Conservation (phyloP, 2,329 filamentous ascomycete species). For the Biscogniauxia sp. region DNA sequence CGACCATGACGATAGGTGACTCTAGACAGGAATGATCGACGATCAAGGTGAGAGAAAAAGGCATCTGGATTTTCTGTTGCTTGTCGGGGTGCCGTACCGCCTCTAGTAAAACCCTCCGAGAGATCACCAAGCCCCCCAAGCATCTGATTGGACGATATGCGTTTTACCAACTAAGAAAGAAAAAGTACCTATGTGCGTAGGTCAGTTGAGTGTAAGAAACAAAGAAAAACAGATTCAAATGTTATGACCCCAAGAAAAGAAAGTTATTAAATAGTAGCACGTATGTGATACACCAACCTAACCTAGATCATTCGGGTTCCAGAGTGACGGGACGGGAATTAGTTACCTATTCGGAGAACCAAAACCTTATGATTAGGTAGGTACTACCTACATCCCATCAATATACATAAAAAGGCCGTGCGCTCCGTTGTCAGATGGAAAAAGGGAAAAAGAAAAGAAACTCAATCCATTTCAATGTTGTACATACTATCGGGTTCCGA, state of each 20-base stretch:
- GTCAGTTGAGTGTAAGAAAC: too few relatives aligned
- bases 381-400: too few relatives aligned
- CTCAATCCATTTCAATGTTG: too few relatives aligned
- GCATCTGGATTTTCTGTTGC: neutral
- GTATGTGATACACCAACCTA: too few relatives aligned
- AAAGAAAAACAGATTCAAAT: too few relatives aligned
- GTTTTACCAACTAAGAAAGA: neutral
- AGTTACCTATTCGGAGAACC: neutral
- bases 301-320: neutral
- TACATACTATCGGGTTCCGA: too few relatives aligned
- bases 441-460: constrained; percentile 2
- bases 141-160: neutral
- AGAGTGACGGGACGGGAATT: neutral
- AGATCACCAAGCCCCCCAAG: neutral
- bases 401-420: too few relatives aligned
- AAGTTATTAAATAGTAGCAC: too few relatives aligned
- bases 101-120: neutral
- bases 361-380: too few relatives aligned
- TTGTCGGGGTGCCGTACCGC: neutral
- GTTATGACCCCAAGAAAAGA: too few relatives aligned
- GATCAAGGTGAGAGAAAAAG: neutral
- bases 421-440: constrained; percentile 17
- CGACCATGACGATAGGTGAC: neutral
- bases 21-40: neutral
- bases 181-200: neutral